Base-by-base conservation (phyloP, 208 protist species). In the Wallacemonas rigidus region DNA sequence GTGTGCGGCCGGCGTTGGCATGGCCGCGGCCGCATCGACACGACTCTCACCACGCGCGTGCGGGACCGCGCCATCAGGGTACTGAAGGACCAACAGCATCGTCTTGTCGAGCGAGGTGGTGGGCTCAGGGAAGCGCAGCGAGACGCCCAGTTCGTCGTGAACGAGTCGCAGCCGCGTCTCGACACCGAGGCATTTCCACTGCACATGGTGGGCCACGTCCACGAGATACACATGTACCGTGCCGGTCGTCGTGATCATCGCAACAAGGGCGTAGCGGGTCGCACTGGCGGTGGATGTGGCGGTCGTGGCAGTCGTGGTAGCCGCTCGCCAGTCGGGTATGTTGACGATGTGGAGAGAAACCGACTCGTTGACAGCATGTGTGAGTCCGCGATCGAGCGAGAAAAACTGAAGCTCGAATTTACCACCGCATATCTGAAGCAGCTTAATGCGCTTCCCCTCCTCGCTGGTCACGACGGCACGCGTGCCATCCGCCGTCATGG, bases 391-490 rank as follows among this genome's bases (percentile, higher is more conserved):
- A 9, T 87, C 82, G 45, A 87, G 77, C 15, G 78, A 79, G 40
- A 80, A 40, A 1, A 72, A 64, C 53, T 64, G 48, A 40, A 15
- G 26, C 14, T 89, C 78, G 26, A 79, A 79, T 50, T 79, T 65
- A 55, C 85, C 85, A 2, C 74, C 68, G 43, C 77, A 67, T 9
- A 90, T 80, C 69, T 89, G 78, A 12, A 90, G 36, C 8, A 93
- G 48, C 40, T 85, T 82, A 2, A 93, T 69, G 39, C 72, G 74
- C 57, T 83, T 90, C 50, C 85, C 85, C 7, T 82, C 74, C 54
- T 82, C 80, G 71, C 88, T 85, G 64, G 90, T 87, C 6, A 83
- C 87, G 54, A 93, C 80, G 7, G 79, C 88, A 53, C 71, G 80
- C 26, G 62, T 72, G 38, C 88, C 88, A 58, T 93, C 85, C 9